Base-by-base conservation (phyloP, 108 stramenopile genomes). In the Fragilariopsis cylindrus region DNA sequence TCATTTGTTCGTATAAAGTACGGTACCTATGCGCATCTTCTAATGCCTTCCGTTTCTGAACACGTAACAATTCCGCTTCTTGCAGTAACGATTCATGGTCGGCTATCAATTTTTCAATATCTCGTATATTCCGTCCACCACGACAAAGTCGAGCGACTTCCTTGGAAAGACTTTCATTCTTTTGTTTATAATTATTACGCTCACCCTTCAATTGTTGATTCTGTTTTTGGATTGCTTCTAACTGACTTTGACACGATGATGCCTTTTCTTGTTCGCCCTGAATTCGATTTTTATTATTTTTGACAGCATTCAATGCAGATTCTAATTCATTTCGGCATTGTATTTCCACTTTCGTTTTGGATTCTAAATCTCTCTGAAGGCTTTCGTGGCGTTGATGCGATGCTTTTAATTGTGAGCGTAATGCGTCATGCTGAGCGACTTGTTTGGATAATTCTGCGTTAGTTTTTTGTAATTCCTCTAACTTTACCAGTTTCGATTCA, bases 171-270 rank as follows among this genome's bases (percentile, higher is more conserved):
- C 84, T 82, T 8, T 94, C 93, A 43, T 79, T 84, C 66, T 89
- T 92, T 68, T 86, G 78, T 68, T 91, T 92, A 66, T 67, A 85
- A 68, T 73, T 83, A 57, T 90, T 90, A 4, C 90, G 82, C 47
- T 94, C 93, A 47, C 81, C 84, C 54, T 88, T 88, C 15, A 92
- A 71, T 67, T 85, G 85, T 68, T 90, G 90, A 44, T 62, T 73
- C 43, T 85, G 75, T 47, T 76, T 79, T 70, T 81, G 73, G 41
- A 82, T 46, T 11, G 68, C 71, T 16, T 86, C 82, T 3, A 83
- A 13, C 49, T 86, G 72, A 7, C 69, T 48, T 13, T 74, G 60
- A 42, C 62, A 76, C 15, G 71, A 68, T 48, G 65, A 55, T 19
- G 80, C 72, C 41, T 71, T 64, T 49, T 77, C 66, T 45, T 85